A percentile compares a stretch with the other conserved stretches of the same genome.
Conservation (phyloP, 306 rosid genomes). For the Lathyrus aphaca region DNA sequence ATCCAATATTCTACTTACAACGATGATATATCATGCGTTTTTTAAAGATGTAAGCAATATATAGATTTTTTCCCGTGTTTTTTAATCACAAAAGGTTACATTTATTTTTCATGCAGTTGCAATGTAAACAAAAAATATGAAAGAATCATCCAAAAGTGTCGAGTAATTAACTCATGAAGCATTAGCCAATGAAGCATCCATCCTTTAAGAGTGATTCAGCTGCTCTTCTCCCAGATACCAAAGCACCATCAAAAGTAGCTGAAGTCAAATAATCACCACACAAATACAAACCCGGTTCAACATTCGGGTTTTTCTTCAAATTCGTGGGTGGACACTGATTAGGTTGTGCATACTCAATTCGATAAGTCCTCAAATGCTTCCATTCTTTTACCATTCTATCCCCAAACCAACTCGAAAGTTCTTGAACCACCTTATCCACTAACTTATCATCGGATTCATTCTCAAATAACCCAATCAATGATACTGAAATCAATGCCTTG, state of each 20-base stretch:
- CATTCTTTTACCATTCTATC: constrained; percentile 53
- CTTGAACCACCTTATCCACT: constrained; percentile 50
- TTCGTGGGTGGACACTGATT: constrained; percentile 75
- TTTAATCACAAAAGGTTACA: not conserved
- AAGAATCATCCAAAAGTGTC: not conserved
- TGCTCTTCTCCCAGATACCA: constrained; percentile 87
- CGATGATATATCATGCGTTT: too few species aligned
- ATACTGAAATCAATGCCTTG: constrained; percentile 63
- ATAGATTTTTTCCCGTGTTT: not conserved
- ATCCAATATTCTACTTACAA: too few species aligned
- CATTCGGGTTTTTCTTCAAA: constrained; percentile 53
- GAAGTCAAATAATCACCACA: constrained; percentile 84
- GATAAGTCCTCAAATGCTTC: constrained; percentile 72
- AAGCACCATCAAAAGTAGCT: constrained; percentile 89
- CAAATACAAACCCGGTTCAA: constrained; percentile 59
- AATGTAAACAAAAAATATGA: not conserved
- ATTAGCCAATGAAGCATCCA: constrained; percentile 14
- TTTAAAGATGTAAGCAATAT: not conserved
- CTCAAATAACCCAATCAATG: constrained; percentile 66
- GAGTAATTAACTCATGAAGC: not conserved
- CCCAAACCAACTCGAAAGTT: constrained; percentile 73
- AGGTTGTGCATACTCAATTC: constrained; percentile 81
- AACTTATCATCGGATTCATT: constrained; percentile 50
- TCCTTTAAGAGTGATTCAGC: constrained; percentile 71
- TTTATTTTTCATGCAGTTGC: not conserved